Percentiles rank a stretch among this genome's conserved stretches.
Conservation (phyloP, 768 basidiomycete species). For the Auriscalpium orientale region DNA sequence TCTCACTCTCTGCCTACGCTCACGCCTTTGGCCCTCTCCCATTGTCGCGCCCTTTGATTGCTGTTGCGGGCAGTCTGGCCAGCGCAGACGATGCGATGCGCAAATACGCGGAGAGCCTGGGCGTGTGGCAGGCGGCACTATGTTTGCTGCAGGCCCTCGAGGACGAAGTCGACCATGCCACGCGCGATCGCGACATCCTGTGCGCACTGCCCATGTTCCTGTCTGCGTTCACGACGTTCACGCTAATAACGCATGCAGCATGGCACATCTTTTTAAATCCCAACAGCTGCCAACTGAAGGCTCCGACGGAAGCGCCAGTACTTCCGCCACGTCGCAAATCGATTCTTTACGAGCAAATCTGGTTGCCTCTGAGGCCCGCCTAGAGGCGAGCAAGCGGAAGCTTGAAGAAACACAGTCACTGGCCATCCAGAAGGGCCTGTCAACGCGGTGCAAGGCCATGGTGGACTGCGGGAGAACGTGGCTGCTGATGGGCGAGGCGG, state of each 20-base stretch:
- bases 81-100: conserved; percentile 61
- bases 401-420: conserved; percentile 41
- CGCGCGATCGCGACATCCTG: conserved; percentile 75
- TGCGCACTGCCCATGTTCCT: conserved; percentile 16
- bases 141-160: conserved; percentile 53
- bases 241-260: conserved; percentile 29
- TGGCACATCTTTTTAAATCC: conserved; percentile 69
- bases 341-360: conserved; percentile 62
- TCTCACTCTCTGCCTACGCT: conserved; percentile 65
- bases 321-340: conserved; percentile 33
- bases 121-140: conserved; percentile 57
- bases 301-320: background rate
- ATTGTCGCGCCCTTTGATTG: conserved; percentile 38
- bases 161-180: conserved; percentile 60
- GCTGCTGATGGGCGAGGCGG: conserved; percentile 57
- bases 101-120: conserved; percentile 49
- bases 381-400: conserved; percentile 59
- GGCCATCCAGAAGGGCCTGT: conserved; percentile 54
- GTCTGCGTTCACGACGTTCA: background rate
- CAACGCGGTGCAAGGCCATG: conserved; percentile 53
- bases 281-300: conserved; percentile 33
- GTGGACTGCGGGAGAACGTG: conserved; percentile 60
- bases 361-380: conserved; percentile 70
- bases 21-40: conserved; percentile 47
- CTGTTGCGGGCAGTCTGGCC: conserved; percentile 50